Evolutionary conservation across 805 yeast species (phyloP).

Genomic region (Candida boleticola): DNA sequence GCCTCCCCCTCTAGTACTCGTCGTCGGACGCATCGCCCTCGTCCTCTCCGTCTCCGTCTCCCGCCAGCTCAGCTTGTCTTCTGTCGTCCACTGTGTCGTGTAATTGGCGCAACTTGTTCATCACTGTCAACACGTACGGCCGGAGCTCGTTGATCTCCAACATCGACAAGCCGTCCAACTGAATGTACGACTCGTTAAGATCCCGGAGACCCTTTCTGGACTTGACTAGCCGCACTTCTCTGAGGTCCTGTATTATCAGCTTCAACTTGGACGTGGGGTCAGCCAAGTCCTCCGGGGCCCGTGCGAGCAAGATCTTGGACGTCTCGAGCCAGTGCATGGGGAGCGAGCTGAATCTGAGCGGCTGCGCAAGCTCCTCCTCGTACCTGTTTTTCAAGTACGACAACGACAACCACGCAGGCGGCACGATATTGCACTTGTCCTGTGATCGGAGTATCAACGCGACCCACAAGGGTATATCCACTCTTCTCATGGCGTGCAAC

Average conservation of each 20-base stretch:
- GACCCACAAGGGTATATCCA: slow-evolving; percentile 79
- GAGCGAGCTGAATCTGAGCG: slow-evolving; percentile 60
- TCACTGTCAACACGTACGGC: slow-evolving; percentile 75
- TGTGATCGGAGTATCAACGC: slow-evolving; percentile 83
- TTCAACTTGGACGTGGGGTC: slow-evolving; percentile 73
- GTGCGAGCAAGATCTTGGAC: slow-evolving; percentile 63
- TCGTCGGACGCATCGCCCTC: slow-evolving; percentile 10
- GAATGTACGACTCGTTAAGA: slow-evolving; percentile 79
- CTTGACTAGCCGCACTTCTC: slow-evolving; percentile 80
- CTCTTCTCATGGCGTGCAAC: slow-evolving; percentile 65
- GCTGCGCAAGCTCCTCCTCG: slow-evolving; percentile 61
- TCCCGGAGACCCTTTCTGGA: slow-evolving; percentile 75
- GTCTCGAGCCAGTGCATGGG: slow-evolving; percentile 92
- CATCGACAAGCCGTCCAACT: slow-evolving; percentile 75
- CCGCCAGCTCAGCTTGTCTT: slow-evolving; percentile 8
- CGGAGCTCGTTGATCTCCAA: slow-evolving; percentile 87
- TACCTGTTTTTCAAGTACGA: slow-evolving; percentile 53
- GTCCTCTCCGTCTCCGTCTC: slow-evolving; percentile 15
- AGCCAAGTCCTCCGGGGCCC: slow-evolving; percentile 74
- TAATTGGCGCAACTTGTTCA: slow-evolving; percentile 71
- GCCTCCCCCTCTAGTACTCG: neutral
- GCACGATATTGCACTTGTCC: slow-evolving; percentile 77
- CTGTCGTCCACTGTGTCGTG: slow-evolving; percentile 30
- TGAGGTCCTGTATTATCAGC: slow-evolving; percentile 72
- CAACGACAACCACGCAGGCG: slow-evolving; percentile 79